Evolutionary conservation across 2,329 filamentous ascomycete genomes (phyloP), one percentile per base, ranked within the genome.

Genomic region (Pseudogymnoascus sp.): DNA sequence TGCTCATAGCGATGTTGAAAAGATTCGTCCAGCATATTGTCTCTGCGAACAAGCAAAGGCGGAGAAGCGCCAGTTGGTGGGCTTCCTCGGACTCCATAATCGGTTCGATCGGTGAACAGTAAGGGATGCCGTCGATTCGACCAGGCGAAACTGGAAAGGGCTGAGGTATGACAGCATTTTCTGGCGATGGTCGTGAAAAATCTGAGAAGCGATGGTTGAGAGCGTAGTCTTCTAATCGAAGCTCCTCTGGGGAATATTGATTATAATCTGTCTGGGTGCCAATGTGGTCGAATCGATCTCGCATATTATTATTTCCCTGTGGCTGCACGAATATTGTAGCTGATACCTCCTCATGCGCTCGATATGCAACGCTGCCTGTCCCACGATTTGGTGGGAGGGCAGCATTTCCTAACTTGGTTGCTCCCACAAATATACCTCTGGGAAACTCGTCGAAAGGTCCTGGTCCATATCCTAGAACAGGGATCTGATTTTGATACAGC

Each of bases 1-100:
- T 16, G 4, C 59, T 49, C 21, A 68, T 64, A 4, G 65, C 61
- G 16, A 41, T 58, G 40, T 68, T 66, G 61, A 65, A 68, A 16
- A 66, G 59, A 14, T 21, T 45, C 12, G 41, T 37, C 65, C 64
- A 68, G 21, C 37, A 49, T 11, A 63, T 55, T 7, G 33, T 64
- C 38, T 67, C 64, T 6, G 63, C 64, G 1, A 68, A 38, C 18
- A 68, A n/a, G 58, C 64, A 65, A 3, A 67, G 61, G 11, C 58
- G 23, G 25, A 68, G 35, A 33, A 68, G 60, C 4, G 64, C 61
- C 3, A 62, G 33, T 61, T 66, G 52, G 11, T 64, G 58, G n/a
- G 49, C 49, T 55, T 55, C 49, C 49, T 55, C 49, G 9, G 28
- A 31, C 33, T 16, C 49, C 49, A 33, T 55, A 33, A 55, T 55